phyloP scores from a whole-genome alignment of 768 basidiomycete genomes.

The Tricholoma flavovirens region DNA sequence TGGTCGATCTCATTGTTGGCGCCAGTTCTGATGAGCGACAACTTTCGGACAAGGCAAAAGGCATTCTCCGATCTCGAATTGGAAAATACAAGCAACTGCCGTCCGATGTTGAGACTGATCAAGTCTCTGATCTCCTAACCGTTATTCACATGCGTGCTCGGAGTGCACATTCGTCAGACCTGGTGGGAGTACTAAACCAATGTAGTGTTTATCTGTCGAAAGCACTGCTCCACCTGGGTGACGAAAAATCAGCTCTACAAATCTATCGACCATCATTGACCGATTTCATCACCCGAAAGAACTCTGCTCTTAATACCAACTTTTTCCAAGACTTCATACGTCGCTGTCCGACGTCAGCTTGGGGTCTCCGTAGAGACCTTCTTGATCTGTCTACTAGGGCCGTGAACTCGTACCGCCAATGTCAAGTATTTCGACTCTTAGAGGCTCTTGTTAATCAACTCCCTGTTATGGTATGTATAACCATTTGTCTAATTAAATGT shows the following conservation, averaged over 20 bases:
- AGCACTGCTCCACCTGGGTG: conserved; percentile 36
- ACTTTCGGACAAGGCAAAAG: conserved; percentile 81
- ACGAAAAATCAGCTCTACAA: conserved; percentile 39
- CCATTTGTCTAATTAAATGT: not conserved
- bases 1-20: conserved; percentile 68
- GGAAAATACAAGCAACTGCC: conserved; percentile 70
- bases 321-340: conserved; percentile 80
- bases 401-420: conserved; percentile 72
- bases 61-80: conserved; percentile 69
- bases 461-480: conserved; percentile 38
- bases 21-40: conserved; percentile 77
- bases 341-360: conserved; percentile 58
- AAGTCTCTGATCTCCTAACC: conserved; percentile 42
- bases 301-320: conserved; percentile 60
- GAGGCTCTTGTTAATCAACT: conserved; percentile 56
- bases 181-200: conserved; percentile 58
- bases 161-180: conserved; percentile 55
- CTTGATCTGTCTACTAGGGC: conserved; percentile 50
- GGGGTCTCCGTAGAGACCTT: conserved; percentile 59
- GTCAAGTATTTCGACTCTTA: conserved; percentile 70
- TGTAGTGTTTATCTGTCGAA: conserved; percentile 68
- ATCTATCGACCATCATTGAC: conserved; percentile 60
- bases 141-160: conserved; percentile 71
- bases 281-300: conserved; percentile 79
- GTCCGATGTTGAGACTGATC: conserved; percentile 37